Evolutionary conservation across 2,329 filamentous ascomycete genomes (phyloP), one percentile per base, ranked within the genome.

Genomic region (Ascochyta pisi): DNA sequence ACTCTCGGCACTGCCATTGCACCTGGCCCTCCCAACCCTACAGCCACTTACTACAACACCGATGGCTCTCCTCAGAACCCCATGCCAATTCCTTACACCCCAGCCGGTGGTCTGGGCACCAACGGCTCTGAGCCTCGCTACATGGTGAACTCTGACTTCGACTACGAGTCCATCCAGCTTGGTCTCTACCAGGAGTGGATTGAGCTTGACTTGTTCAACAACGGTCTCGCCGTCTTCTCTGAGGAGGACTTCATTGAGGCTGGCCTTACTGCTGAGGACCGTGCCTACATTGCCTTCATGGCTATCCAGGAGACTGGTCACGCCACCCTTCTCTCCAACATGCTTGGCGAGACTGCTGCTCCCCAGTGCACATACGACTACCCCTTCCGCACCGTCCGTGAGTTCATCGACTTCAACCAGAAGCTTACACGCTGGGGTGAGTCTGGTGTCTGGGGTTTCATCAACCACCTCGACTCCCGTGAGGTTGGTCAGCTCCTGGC

Each of bases 341-440:
- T 95, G 77, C 85, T 95, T 1, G 91, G 91, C 9, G 74, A 85
- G 56, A 89, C 77, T 51, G 80, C 91, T 0, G 89, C 90, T 0
- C 81, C 82, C 49, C 88, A 92, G 72, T 95, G 91, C 79, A 87
- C 83, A 0, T 96, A 96, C 80, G 86, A 92, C 78, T 95, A 95
- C 71, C 91, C 91, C 1, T 90, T 86, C 70, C 84, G 79, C 51
- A 92, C 85, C 29, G 86, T 94, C 0, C 84, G 82, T 50, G 90
- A 95, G 74, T 94, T 86, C 69, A 81, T 95, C 66, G 91, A 95
- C 78, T 95, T 95, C 78, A 88, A 85, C 75, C 90, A 94, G 77
- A 92, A 92, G 76, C 77, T 95, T n/a, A 95, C 91, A 1, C 87
- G 90, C 31, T 92, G 84, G 75, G 90, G 90, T 44, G 91, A 95